Percentiles rank a stretch among this genome's conserved stretches.
These are phyloP conservation scores for Aspergillus nanangensis DNA, from an alignment of 495 filamentous ascomycete genomes.

Conservation along the genomic window DNA sequence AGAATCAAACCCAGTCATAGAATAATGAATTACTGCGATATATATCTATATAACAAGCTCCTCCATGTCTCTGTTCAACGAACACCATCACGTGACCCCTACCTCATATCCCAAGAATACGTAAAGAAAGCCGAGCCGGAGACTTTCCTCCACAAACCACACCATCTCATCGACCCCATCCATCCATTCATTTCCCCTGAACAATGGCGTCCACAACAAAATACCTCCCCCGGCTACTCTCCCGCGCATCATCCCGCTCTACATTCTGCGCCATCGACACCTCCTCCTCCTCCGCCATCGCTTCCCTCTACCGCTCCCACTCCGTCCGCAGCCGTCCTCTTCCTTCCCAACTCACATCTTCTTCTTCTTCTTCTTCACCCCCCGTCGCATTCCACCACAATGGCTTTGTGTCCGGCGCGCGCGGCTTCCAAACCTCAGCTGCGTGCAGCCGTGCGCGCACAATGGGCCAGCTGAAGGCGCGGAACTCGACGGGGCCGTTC, in stretches of 20 bases:
- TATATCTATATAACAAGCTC: too few species aligned
- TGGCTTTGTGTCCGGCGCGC: too few species aligned
- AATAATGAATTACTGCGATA: too few species aligned
- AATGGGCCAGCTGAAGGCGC: constrained; percentile 40
- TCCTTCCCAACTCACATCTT: constrained; percentile 16
- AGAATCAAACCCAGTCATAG: too few species aligned
- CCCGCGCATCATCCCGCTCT: constrained; percentile 21
- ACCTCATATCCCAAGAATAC: too few species aligned
- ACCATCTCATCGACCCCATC: too few species aligned
- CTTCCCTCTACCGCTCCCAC: constrained; percentile 14
- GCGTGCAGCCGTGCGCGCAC: constrained; percentile 26
- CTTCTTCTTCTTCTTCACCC: constrained; percentile 16
- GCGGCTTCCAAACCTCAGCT: too few species aligned
- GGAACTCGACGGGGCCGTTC: constrained; percentile 60
- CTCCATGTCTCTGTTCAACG: too few species aligned
- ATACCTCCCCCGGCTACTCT: constrained; percentile 23
- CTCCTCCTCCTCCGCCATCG: constrained; percentile 1
- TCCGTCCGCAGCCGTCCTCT: constrained; percentile 15
- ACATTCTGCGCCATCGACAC: constrained; percentile 14
- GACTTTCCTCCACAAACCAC: too few species aligned
- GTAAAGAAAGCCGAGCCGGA: too few species aligned
- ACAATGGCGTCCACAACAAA: constrained; percentile 31
- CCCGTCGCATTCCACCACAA: too few species aligned
- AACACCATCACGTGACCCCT: too few species aligned
- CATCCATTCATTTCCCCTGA: constrained; percentile 1